A percentile compares a stretch with the other conserved stretches of the same genome.
Conservation (phyloP, 345 rosid species). For the Citrus mangshanensis region DNA sequence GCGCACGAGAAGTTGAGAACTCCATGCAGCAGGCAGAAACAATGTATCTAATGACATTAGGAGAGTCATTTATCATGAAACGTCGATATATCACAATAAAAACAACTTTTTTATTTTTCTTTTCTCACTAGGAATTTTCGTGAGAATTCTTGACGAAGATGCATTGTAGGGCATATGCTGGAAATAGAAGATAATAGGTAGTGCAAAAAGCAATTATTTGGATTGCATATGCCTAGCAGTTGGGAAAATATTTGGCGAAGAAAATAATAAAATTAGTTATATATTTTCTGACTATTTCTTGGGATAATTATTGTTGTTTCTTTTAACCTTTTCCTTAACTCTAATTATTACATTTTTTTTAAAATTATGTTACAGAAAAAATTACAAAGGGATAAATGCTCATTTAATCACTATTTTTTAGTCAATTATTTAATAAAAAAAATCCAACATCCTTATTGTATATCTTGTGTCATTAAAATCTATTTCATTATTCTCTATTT, state of each 20-base stretch:
- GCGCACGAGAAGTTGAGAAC: neutral
- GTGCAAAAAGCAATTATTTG: neutral
- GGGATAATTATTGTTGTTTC: neutral
- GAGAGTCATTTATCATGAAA: neutral
- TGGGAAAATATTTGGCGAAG: neutral
- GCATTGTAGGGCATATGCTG: neutral
- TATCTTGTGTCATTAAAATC: too few species aligned
- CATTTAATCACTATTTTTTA: too few species aligned
- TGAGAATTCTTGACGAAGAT: neutral
- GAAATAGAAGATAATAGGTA: neutral
- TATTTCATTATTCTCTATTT: too few species aligned
- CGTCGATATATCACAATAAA: neutral
- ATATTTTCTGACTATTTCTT: neutral
- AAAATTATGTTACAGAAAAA: too few species aligned
- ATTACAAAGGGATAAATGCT: too few species aligned
- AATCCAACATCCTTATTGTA: too few species aligned
- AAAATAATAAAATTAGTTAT: neutral
- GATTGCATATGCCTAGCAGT: neutral
- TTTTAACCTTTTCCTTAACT: too few species aligned
- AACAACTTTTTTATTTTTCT: neutral
- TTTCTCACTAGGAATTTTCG: neutral
- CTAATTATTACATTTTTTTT: too few species aligned
- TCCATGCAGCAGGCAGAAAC: conserved; percentile 5
- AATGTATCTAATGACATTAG: conserved; percentile 2
- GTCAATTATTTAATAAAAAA: too few species aligned